A percentile compares a stretch with the other conserved stretches of the same genome.
phyloP scores from a whole-genome alignment of 805 yeast genomes.

The Yarrowia divulgata region DNA sequence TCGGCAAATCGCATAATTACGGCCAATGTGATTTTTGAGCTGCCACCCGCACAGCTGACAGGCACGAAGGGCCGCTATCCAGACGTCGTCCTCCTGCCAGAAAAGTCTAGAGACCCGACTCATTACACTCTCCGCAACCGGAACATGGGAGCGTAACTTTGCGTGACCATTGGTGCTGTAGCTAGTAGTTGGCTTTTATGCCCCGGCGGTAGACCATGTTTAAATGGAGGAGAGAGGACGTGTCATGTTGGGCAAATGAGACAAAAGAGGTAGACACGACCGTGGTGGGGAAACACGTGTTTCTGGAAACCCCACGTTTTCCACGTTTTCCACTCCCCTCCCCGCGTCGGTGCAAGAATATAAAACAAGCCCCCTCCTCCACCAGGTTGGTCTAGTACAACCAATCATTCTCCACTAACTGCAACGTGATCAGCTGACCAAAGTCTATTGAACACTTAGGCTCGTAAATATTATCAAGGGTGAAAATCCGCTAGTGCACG shows the following conservation, averaged over 20 bases:
- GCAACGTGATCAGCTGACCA: conserved; percentile 35
- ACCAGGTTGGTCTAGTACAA: background rate
- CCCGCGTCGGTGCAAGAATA: background rate
- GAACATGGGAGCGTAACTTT: background rate
- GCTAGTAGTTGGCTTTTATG: background rate
- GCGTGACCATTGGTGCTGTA: background rate
- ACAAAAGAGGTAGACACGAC: too few relatives aligned
- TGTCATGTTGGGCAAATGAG: background rate
- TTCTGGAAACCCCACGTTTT: background rate
- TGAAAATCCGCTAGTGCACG: conserved; percentile 27
- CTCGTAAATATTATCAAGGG: conserved; percentile 28
- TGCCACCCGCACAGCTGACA: conserved; percentile 12
- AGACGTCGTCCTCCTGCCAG: background rate
- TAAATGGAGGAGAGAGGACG: background rate
- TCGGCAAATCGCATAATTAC: background rate
- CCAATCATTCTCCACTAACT: conserved; percentile 30
- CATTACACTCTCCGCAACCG: conserved; percentile 7
- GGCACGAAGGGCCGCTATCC: conserved; percentile 2
- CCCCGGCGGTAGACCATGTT: conserved; percentile 1
- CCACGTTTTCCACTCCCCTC: background rate
- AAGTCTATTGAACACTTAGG: conserved; percentile 11
- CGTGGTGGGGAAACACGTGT: background rate
- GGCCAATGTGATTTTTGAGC: conserved; percentile 1
- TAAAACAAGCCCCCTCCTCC: background rate
- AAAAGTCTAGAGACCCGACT: background rate